These are phyloP conservation scores for Metarhizium guizhouense DNA, from an alignment of 2,329 filamentous ascomycete genomes.

Conservation along the genomic window DNA sequence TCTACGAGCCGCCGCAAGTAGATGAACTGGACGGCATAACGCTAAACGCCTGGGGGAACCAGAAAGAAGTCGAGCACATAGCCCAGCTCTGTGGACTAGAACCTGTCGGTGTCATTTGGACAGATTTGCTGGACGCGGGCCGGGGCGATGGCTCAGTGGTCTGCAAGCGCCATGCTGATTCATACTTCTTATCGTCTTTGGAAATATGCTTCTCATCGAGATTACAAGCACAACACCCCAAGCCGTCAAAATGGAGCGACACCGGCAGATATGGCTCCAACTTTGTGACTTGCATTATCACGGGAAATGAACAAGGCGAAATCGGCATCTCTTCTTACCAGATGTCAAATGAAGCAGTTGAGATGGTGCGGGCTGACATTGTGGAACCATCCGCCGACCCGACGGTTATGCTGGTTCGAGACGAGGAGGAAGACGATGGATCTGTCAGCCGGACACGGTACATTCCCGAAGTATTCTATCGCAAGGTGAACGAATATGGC, in stretches of 20 bases:
- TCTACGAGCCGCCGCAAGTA: constrained; percentile 90
- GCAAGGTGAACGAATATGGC: constrained; percentile 91
- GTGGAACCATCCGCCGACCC: constrained; percentile 93
- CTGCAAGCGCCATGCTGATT: constrained; percentile 93
- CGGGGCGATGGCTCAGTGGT: constrained; percentile 76
- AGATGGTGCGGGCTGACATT: constrained; percentile 94
- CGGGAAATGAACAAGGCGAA: constrained; percentile 81
- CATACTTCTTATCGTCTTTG: constrained; percentile 85
- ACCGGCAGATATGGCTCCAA: constrained; percentile 90
- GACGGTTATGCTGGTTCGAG: constrained; percentile 85
- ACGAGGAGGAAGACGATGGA: constrained; percentile 77
- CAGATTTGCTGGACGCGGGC: constrained; percentile 78
- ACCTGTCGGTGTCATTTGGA: constrained; percentile 88
- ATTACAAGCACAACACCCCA: constrained; percentile 79
- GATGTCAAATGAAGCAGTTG: constrained; percentile 87
- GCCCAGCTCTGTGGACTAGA: constrained; percentile 78
- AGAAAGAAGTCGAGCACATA: constrained; percentile 70
- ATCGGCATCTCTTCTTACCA: constrained; percentile 91
- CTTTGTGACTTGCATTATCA: constrained; percentile 92
- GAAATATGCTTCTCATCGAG: constrained; percentile 86
- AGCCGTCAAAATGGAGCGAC: constrained; percentile 93
- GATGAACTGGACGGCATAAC: constrained; percentile 85
- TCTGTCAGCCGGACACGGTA: constrained; percentile 66
- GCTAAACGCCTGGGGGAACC: constrained; percentile 74
- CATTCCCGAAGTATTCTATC: constrained; percentile 95